Conservation (phyloP, 371 early-diverging fungal genomes). For the Entomophthora muscae region DNA sequence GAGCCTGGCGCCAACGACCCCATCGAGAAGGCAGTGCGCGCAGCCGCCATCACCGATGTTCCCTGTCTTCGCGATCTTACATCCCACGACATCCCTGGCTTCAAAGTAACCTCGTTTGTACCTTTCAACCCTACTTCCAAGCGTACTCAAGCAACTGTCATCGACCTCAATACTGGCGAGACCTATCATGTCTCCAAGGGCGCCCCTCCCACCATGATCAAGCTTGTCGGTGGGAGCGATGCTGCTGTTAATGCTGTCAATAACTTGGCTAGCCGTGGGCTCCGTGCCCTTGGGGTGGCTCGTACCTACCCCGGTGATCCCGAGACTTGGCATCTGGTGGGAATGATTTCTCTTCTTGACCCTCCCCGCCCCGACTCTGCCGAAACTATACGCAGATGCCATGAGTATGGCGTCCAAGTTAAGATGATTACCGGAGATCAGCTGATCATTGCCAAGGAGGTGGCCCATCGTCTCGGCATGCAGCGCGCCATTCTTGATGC, state of each 20-base stretch:
- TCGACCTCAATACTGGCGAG: constrained; percentile 35
- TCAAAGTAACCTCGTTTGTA: constrained; percentile 61
- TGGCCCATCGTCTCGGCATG: constrained; percentile 70
- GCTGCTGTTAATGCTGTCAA: constrained; percentile 60
- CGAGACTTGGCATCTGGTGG: constrained; percentile 45
- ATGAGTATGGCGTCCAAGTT: constrained; percentile 57
- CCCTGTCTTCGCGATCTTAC: constrained; percentile 27
- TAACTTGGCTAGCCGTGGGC: constrained; percentile 66
- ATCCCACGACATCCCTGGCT: constrained; percentile 57
- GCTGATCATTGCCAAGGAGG: constrained; percentile 72
- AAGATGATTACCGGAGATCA: constrained; percentile 87
- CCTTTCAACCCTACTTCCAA: constrained; percentile 88
- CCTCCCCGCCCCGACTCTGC: constrained; percentile 62
- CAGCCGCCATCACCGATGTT: constrained; percentile 58
- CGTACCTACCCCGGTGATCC: constrained; percentile 41
- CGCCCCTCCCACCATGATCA: constrained; percentile 81
- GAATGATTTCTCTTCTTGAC: constrained; percentile 70
- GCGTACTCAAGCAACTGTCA: constrained; percentile 74
- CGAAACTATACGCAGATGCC: constrained; percentile 36
- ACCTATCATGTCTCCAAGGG: constrained; percentile 81
- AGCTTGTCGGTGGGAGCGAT: constrained; percentile 58
- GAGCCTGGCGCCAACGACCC: constrained; percentile 84
- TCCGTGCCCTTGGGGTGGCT: constrained; percentile 85
- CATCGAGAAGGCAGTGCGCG: constrained; percentile 74
- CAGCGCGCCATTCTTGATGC: constrained; percentile 60